Conservation (phyloP, 1,139 yeast species). For the Yamadazyma conglobata region DNA sequence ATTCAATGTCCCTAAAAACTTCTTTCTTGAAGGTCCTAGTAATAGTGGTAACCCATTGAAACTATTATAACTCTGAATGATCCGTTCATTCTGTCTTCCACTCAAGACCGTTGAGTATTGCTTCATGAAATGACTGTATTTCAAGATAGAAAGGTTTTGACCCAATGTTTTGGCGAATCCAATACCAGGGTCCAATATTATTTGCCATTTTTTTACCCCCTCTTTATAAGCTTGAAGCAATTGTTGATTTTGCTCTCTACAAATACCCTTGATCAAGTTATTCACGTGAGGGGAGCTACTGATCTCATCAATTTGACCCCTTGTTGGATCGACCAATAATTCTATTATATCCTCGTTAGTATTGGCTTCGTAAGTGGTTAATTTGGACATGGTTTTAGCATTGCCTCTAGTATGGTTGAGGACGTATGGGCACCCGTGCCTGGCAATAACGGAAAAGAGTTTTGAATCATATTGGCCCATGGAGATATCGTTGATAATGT, state of each 20-base stretch:
- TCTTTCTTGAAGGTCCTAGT: slow-evolving; percentile 85
- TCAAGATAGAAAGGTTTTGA: slow-evolving; percentile 68
- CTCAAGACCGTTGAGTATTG: slow-evolving; percentile 38
- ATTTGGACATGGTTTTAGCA: slow-evolving; percentile 64
- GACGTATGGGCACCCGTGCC: slow-evolving; percentile 71
- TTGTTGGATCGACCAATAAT: slow-evolving; percentile 28
- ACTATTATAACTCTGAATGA: slow-evolving; percentile 30
- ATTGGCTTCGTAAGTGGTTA: slow-evolving; percentile 53
- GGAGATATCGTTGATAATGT: slow-evolving; percentile 86
- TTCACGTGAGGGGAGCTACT: slow-evolving; percentile 24
- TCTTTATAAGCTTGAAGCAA: slow-evolving; percentile 52
- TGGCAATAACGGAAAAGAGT: slow-evolving; percentile 67
- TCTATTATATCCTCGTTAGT: slow-evolving; percentile 40
- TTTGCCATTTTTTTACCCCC: slow-evolving; percentile 86
- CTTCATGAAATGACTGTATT: slow-evolving; percentile 55
- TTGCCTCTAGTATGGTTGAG: slow-evolving; percentile 85
- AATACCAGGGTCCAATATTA: slow-evolving; percentile 88
- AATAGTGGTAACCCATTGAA: slow-evolving; percentile 62
- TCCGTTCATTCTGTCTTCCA: slow-evolving; percentile 19
- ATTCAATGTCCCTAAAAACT: slow-evolving; percentile 75
- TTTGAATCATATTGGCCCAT: slow-evolving; percentile 69
- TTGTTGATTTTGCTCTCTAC: slow-evolving; percentile 60
- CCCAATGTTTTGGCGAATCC: slow-evolving; percentile 80
- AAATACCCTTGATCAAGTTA: slow-evolving; percentile 45
- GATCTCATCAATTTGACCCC: slow-evolving; percentile 22